phyloP scores from a whole-genome alignment of 768 basidiomycete genomes.

The Lentinus tigrinus region DNA sequence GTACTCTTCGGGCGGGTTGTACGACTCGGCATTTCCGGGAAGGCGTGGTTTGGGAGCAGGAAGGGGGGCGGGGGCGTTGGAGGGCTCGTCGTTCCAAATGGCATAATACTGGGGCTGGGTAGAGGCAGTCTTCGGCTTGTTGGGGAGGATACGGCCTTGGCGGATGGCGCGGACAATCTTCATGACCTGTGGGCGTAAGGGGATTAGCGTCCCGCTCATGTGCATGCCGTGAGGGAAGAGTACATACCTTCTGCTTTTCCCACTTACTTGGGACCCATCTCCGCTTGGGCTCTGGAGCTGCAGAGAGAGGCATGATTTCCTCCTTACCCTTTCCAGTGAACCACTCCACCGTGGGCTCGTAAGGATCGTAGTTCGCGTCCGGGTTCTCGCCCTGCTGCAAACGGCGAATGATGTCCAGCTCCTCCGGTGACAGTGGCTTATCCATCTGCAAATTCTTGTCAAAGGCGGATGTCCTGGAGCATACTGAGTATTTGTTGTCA shows the following conservation, averaged over 20 bases:
- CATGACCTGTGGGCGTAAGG: slow-evolving; percentile 67
- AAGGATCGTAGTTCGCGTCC: slow-evolving; percentile 86
- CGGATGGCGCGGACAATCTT: slow-evolving; percentile 99
- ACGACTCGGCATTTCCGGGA: slow-evolving; percentile 94
- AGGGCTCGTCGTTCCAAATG: slow-evolving; percentile 83
- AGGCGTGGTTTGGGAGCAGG: slow-evolving; percentile 90
- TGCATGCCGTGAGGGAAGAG: not conserved
- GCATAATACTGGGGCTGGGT: slow-evolving; percentile 73
- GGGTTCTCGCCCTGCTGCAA: slow-evolving; percentile 91
- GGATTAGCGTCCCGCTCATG: not conserved
- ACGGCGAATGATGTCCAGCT: slow-evolving; percentile 91
- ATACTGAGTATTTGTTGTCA: not conserved
- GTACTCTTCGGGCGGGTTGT: slow-evolving; percentile 98
- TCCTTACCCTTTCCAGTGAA: slow-evolving; percentile 96
- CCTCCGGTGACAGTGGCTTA: slow-evolving; percentile 83
- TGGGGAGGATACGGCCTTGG: slow-evolving; percentile 89
- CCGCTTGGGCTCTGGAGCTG: slow-evolving; percentile 92
- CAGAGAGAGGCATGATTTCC: slow-evolving; percentile 89
- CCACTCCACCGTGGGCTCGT: slow-evolving; percentile 93
- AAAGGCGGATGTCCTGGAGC: slow-evolving; percentile 81
- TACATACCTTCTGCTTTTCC: slow-evolving; percentile 94
- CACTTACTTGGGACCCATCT: slow-evolving; percentile 98
- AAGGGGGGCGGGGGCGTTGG: slow-evolving; percentile 78
- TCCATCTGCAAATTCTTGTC: slow-evolving; percentile 86
- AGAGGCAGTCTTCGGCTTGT: slow-evolving; percentile 75